Base-by-base conservation (phyloP, 1,284 basidiomycete genomes). In the Leccinum solheimii region DNA sequence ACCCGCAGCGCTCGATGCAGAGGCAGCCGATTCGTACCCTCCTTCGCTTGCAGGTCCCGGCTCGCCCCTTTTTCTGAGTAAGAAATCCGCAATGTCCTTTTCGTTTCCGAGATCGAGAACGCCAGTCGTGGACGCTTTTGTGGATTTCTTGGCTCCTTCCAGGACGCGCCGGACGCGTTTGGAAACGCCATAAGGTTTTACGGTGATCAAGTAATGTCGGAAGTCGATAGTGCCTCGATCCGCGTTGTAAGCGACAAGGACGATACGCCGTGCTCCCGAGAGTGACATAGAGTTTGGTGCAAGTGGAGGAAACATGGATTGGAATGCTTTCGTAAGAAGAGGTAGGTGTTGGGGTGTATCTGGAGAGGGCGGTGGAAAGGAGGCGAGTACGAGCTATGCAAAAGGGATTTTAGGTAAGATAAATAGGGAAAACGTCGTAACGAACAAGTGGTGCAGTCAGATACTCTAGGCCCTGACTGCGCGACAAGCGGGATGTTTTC, bases 71-170 rank as follows among this genome's bases (percentile, higher is more conserved):
- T 84, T 85, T 32, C 94, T 80, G 38, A 99, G 81, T 62, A 99
- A 79, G 76, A 98, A 99, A 76, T 99, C 97, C 3, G 96, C 94
- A 54, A 99, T 91, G 74, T 99, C 97, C 71, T 92, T 89, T 68
- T 96, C 94, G 66, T 87, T 90, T 3, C 91, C 88, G 13, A 99
- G 85, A 75, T 99, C 88, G 27, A 96, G 81, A 23, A 93, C 74
- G 1, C 80, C 77, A 11, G 76, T 73, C n/a, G 66, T 63, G 6
- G 74, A 70, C 8, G 78, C 75, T 59, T 76, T 76, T 51, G 75
- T 72, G 9, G 79, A 70, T 50, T 73, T 75, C 58, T 82, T 78
- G 1, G 78, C 72, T 34, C 90, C 90, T 72, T 94, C 92, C 57
- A 99, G 83, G 32, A 98, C 83, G 65, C 90, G 90, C 10, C 95